Evolutionary conservation across 2,329 filamentous ascomycete species (phyloP).

Genomic region (Colletotrichum sublineola): DNA sequence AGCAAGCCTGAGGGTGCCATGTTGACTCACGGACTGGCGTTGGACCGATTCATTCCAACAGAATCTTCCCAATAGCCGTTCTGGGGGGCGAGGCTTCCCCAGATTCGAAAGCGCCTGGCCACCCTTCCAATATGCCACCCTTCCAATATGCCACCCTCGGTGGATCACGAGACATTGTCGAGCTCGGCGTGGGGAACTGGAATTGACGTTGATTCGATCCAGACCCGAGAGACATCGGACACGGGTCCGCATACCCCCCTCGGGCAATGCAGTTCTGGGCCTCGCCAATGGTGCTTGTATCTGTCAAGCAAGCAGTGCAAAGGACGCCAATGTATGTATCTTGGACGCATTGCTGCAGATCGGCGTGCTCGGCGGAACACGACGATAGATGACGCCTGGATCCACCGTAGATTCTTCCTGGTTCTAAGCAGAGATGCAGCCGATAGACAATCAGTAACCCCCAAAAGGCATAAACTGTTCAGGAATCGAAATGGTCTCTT

Average conservation of each 20-base stretch:
- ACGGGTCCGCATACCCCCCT: not conserved
- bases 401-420: not conserved
- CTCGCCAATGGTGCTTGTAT: constrained; percentile 2
- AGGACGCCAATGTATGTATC: not conserved
- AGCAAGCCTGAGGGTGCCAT: not conserved
- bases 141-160: constrained; percentile 6
- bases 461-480: not conserved
- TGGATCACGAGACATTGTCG: constrained; percentile 28
- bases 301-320: constrained; percentile 16
- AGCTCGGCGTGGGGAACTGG: not conserved
- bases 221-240: not conserved
- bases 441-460: not conserved
- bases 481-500: not conserved
- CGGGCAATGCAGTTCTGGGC: not conserved
- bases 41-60: not conserved
- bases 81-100: constrained; percentile 5
- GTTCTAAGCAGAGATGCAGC: too few relatives aligned
- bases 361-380: not conserved
- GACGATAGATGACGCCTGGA: not conserved
- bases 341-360: not conserved
- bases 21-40: not conserved
- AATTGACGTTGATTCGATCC: constrained; percentile 17
- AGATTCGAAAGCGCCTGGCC: constrained; percentile 11
- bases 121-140: constrained; percentile 9
- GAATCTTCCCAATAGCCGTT: not conserved